Percentiles rank a stretch among this genome's conserved stretches.
These are phyloP conservation scores for Thymus mandschuricus DNA, from an alignment of 257 asterid species.

Conservation along the genomic window DNA sequence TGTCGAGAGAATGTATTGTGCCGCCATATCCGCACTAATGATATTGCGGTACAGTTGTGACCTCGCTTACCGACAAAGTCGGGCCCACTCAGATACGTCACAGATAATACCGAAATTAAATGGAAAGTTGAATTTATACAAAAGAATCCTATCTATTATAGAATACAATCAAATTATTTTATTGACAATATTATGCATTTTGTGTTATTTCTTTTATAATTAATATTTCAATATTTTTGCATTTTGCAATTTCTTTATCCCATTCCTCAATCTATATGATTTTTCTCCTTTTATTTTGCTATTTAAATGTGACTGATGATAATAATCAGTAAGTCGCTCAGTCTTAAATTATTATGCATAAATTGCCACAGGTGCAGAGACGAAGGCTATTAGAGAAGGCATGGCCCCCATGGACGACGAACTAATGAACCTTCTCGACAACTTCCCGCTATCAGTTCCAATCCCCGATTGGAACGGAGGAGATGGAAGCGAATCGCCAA, in stretches of 20 bases:
- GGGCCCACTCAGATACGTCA: background rate
- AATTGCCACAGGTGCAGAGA: conserved; percentile 13
- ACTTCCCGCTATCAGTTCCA: conserved; percentile 55
- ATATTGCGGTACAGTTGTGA: conserved; percentile 4
- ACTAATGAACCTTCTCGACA: conserved; percentile 54
- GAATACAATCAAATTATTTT: background rate
- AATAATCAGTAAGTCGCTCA: too few species aligned
- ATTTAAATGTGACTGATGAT: too few species aligned
- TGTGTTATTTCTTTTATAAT: too few species aligned
- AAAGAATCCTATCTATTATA: background rate
- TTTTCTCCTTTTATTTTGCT: too few species aligned
- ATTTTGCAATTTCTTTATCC: too few species aligned
- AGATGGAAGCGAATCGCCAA: conserved; percentile 31
- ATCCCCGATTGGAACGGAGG: conserved; percentile 59
- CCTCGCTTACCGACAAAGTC: background rate
- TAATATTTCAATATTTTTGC: too few species aligned
- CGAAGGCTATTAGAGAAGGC: conserved; percentile 30
- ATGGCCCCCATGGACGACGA: conserved; percentile 51
- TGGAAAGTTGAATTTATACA: background rate
- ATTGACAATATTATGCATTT: background rate
- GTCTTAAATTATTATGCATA: too few species aligned
- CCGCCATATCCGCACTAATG: background rate
- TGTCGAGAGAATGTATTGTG: background rate
- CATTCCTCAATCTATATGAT: background rate
- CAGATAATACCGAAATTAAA: conserved; percentile 14